Evolutionary conservation across 305 asterid species (phyloP).

Genomic region (Fraxinus albicans): DNA sequence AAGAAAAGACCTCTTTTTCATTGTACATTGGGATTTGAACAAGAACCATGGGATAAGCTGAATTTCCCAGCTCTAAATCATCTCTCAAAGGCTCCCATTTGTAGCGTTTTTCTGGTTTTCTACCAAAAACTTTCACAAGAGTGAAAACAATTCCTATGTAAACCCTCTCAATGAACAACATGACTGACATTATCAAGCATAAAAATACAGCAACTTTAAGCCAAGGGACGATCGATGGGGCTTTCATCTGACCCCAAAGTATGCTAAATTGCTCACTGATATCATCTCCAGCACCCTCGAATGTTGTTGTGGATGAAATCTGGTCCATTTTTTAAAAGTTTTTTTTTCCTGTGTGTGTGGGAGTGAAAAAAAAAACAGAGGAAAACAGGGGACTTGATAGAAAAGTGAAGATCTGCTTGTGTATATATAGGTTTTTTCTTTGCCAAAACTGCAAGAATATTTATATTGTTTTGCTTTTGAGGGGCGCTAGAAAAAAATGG

Average conservation of each 20-base stretch:
- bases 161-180: slow-evolving; percentile 66
- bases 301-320: slow-evolving; percentile 25
- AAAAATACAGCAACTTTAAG: slow-evolving; percentile 37
- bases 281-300: slow-evolving; percentile 29
- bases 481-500: slow-evolving; percentile 43
- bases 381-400: slow-evolving; percentile 27
- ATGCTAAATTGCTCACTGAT: slow-evolving; percentile 34
- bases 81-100: slow-evolving; percentile 64
- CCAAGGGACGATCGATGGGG: slow-evolving; percentile 55
- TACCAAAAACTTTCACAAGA: slow-evolving; percentile 43
- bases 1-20: slow-evolving; percentile 56
- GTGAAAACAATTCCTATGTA: slow-evolving; percentile 59
- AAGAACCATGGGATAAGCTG: slow-evolving; percentile 62
- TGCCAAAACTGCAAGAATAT: slow-evolving; percentile 47
- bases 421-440: slow-evolving; percentile 30
- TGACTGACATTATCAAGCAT: slow-evolving; percentile 53
- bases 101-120: slow-evolving; percentile 48
- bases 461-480: slow-evolving; percentile 45
- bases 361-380: not conserved
- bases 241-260: slow-evolving; percentile 51
- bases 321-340: slow-evolving; percentile 32
- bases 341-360: not conserved
- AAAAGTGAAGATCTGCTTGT: slow-evolving; percentile 19
- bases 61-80: slow-evolving; percentile 61
- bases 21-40: slow-evolving; percentile 84